phyloP scores from a whole-genome alignment of 495 filamentous ascomycete species.

The Penicillium daleae region DNA sequence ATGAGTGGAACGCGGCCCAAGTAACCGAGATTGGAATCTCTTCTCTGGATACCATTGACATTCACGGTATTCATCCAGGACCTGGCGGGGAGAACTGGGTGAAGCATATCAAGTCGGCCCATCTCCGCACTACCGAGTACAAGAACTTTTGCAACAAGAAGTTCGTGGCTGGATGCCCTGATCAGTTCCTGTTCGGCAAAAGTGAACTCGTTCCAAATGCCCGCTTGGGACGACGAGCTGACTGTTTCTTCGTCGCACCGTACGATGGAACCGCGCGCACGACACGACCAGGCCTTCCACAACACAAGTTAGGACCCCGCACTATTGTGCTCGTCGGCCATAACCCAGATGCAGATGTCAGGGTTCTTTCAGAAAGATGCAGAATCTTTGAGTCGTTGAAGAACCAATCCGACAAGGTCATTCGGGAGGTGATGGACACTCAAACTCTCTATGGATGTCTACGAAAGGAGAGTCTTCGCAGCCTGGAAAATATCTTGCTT shows the following conservation, averaged over 20 bases:
- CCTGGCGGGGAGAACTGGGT: slow-evolving; percentile 64
- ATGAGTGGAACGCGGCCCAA: slow-evolving; percentile 61
- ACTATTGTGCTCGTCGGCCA: background rate
- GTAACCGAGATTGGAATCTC: slow-evolving; percentile 89
- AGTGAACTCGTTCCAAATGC: slow-evolving; percentile 48
- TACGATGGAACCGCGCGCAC: background rate
- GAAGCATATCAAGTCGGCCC: slow-evolving; percentile 63
- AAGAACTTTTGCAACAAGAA: slow-evolving; percentile 61
- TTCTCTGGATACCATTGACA: slow-evolving; percentile 72
- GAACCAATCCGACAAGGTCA: background rate
- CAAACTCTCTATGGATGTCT: slow-evolving; percentile 62
- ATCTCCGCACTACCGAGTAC: slow-evolving; percentile 78
- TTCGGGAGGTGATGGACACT: background rate
- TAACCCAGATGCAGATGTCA: background rate
- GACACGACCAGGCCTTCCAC: background rate
- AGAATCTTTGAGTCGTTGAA: background rate
- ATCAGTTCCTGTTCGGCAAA: slow-evolving; percentile 74
- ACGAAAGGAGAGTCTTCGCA: slow-evolving; percentile 52
- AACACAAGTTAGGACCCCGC: background rate
- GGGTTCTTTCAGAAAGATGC: background rate
- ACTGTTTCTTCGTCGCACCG: background rate
- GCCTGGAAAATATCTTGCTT: slow-evolving; percentile 62
- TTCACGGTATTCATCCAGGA: slow-evolving; percentile 58
- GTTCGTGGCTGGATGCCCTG: slow-evolving; percentile 71
- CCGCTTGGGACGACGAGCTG: slow-evolving; percentile 33